These are phyloP conservation scores for Saturnispora serradocipensis DNA, from an alignment of 805 yeast genomes.

Conservation along the genomic window DNA sequence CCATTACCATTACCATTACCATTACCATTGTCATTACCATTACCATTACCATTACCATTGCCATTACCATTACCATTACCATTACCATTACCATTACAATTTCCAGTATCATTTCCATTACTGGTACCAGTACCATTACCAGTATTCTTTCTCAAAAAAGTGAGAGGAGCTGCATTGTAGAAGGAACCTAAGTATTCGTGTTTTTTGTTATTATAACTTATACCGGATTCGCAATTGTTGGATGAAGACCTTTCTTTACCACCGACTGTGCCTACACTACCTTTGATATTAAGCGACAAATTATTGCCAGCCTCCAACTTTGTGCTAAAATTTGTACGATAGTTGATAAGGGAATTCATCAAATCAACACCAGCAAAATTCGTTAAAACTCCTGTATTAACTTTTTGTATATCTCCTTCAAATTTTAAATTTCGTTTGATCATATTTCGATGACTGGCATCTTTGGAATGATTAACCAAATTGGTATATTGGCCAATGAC, in stretches of 20 bases:
- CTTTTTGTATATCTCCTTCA: neutral
- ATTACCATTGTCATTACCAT: conserved; percentile 5
- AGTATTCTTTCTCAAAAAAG: neutral
- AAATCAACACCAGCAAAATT: conserved; percentile 13
- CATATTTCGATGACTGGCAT: neutral
- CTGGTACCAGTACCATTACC: no score
- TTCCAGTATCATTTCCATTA: neutral
- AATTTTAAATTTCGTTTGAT: neutral
- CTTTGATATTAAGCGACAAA: no score
- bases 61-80: neutral
- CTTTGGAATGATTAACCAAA: neutral
- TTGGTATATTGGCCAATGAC: conserved; percentile 51
- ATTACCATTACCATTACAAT: conserved; percentile 14
- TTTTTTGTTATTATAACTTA: neutral
- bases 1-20: conserved; percentile 5
- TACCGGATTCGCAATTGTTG: no score
- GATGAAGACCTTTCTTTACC: neutral
- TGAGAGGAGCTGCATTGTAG: neutral
- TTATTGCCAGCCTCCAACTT: conserved; percentile 8
- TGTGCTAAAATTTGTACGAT: conserved; percentile 9
- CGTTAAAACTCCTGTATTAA: neutral
- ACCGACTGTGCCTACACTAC: neutral
- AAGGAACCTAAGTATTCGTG: neutral
- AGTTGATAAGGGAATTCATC: conserved; percentile 8
- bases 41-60: conserved; percentile 19